Evolutionary conservation across 169 alveolate genomes (phyloP), one percentile per base, ranked within the genome.

Genomic region (Plasmodium gonderi): DNA sequence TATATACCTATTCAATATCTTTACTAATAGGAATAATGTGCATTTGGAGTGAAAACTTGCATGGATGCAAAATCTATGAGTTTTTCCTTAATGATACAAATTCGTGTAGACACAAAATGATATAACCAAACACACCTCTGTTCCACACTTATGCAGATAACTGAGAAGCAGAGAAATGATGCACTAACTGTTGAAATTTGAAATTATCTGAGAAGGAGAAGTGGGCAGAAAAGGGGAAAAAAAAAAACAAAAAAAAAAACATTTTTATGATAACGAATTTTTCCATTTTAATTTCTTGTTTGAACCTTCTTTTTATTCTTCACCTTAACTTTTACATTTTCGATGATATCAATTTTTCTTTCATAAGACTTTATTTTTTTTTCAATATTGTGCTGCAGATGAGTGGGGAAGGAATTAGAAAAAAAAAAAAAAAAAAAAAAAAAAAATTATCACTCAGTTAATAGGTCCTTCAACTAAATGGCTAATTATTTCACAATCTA

Each of bases 101-200:
- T 5, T 2, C n/a, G 64, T 47, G n/a, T n/a, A n/a, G n/a, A n/a
- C n/a, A n/a, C n/a, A n/a, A n/a, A n/a, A n/a, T n/a, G n/a, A n/a
- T n/a, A n/a, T n/a, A n/a, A 23, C 17, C 38, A 60, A 5, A 17
- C 72, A 4, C 38, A 60, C 47, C 29, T n/a, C 14, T 12, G 9
- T 2, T 29, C 54, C 51, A 26, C 47, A 29, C 6, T 12, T 8
- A 60, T 45, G 23, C 79, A 82, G 92, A 82, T 82, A 33, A 82
- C 92, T 38, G 92, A 82, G 64, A 82, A 82, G 14, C 92, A 82
- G 45, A 68, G 92, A 60, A 82, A 82, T 47, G 92, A 82, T 31
- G 83, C 92, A 12, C 79, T 82, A 29, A 68, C 92, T 7, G 72
- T 82, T 33, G 92, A 82, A 82, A 14, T 60, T 60, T 7, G n/a